Base-by-base conservation (phyloP, 2,329 filamentous ascomycete genomes). In the Fonsecaea monophora region DNA sequence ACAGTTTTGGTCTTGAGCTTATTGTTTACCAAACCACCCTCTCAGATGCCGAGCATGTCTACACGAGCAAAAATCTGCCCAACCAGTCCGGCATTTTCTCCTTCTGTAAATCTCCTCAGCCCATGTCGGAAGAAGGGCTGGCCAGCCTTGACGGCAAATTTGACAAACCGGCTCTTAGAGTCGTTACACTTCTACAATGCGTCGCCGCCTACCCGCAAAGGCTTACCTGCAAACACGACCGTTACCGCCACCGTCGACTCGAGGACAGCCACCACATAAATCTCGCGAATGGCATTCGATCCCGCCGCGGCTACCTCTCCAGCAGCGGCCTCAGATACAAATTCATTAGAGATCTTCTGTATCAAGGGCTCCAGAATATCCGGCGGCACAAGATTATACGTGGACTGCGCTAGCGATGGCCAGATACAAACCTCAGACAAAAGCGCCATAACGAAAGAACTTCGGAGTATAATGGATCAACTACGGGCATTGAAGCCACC, bases 301-400 rank as follows among this genome's bases (percentile, higher is more conserved):
- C 94, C 95, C 4, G 95, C 94, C 3, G 94, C 90, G 0, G 92
- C 92, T 35, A 99, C 94, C 78, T 98, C 94, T 3, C 91, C 86
- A 0, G 95, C 94, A 0, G 94, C 89, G 1, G 92, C 95, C 80
- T 99, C 95, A 0, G 93, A 97, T 1, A 99, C 94, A 75, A 99
- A 99, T 77, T 99, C 95, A 75, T 98, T 97, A 37, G 95, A 94
- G 74, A 99, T 98, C 81, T 97, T 98, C 77, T 92, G 90, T 1
- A 99, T 84, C 4, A 98, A 82, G 0, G 95, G 94, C 77, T 98
- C 94, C 10, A 99, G 84, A 0, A 89, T 91, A 82, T 99, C 95
- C 0, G 94, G 94, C 0, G 95, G 95, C 0, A 99, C 94, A 42
- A 97, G 85, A 70, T 89, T 91, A 77, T 99, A 95, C 7, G 92